A percentile compares a stretch with the other conserved stretches of the same genome.
Conservation (phyloP, 75 land plant genomes). For the Pseudotsuga menziesii region DNA sequence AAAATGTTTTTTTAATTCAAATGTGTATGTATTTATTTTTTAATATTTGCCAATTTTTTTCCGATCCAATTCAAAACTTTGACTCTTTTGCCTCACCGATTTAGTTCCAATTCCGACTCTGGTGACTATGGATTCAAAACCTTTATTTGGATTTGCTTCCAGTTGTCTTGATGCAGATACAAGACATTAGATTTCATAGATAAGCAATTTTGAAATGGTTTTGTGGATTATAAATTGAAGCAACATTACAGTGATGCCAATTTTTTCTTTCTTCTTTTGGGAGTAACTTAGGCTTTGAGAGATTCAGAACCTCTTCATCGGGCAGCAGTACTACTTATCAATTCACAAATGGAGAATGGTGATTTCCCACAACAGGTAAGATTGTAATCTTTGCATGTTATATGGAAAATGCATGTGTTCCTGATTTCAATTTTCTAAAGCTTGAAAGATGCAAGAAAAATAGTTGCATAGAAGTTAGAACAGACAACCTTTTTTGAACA, state of each 20-base stretch:
- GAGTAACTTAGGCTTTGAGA: constrained; percentile 33
- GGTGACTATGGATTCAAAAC: no score
- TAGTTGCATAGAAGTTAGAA: no score
- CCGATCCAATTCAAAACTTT: no score
- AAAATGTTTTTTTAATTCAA: no score
- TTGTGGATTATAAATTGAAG: not conserved
- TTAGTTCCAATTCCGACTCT: no score
- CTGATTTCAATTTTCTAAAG: no score
- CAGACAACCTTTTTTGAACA: no score
- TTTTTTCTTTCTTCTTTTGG: not conserved
- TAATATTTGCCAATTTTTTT: no score
- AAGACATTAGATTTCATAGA: not conserved
- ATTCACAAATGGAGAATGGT: constrained; percentile 66
- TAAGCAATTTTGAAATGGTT: not conserved
- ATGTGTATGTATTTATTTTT: no score
- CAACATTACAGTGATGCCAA: not conserved
- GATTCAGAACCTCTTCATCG: constrained; percentile 64
- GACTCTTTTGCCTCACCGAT: no score
- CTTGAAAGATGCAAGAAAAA: no score
- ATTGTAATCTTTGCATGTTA: not conserved
- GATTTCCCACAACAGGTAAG: constrained; percentile 83
- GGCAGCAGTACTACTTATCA: constrained; percentile 57
- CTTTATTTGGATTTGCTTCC: not conserved
- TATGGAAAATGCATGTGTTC: not conserved
- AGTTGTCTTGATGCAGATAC: not conserved